Base-by-base conservation (phyloP, 352 stramenopile species). In the Phytophthora brassicae region DNA sequence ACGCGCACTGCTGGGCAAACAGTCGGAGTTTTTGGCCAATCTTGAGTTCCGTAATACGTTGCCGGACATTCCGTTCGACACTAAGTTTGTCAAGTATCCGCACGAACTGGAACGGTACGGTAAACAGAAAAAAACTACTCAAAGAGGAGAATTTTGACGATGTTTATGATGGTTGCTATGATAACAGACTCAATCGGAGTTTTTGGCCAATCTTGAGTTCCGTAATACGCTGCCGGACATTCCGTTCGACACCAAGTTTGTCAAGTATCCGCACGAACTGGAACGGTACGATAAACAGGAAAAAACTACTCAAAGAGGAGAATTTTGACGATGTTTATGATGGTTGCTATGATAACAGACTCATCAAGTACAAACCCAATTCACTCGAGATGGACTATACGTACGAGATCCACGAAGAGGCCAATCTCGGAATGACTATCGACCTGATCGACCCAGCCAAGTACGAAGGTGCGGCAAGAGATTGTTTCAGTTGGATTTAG, bases 321-420 rank as follows among this genome's bases (percentile, higher is more conserved):
- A 13, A n/a, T n/a, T n/a, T n/a, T n/a, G n/a, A n/a, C n/a, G n/a
- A 33, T 49, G 23, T 43, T 31, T 54, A 16, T 59, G n/a, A n/a
- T n/a, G n/a, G n/a, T 26, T 62, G 36, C 5, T 9, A 17, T 39
- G 6, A 9, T 36, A 1, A 50, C 31, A 91, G 82, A 52, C 68
- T 90, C 16, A 85, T 92, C 69, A 94, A 94, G 77, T 94, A 93
- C 79, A 94, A 92, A 56, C 86, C 86, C 24, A 93, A 92, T 54
- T 74, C 81, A 19, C 63, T 94, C 31, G 86, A 94, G 57, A 79
- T 87, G 71, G 86, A 94, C 72, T 94, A 92, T 68, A 84, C 78
- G 48, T 92, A 90, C 66, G 82, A 92, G 68, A 84, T 94, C 44
- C 85, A 93, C 64, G 83, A 92, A 59, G 86, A 94, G 50, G 60